Base-by-base conservation (phyloP, 306 rosid species). In the Ormosia emarginata region DNA sequence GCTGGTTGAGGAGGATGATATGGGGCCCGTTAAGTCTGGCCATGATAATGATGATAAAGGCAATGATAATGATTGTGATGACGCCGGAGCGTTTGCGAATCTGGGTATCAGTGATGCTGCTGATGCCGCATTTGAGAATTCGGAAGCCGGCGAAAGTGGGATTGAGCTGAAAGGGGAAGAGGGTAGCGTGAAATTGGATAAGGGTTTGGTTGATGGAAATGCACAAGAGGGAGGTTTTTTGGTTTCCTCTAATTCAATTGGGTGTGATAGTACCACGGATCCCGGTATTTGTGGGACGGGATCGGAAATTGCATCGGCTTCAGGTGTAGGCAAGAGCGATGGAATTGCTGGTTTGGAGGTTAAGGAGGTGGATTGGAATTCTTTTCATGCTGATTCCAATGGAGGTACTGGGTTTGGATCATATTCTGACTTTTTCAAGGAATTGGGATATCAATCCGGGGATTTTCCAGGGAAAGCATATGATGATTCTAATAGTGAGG, bases 291-390 rank as follows among this genome's bases (percentile, higher is more conserved):
- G 24, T 33, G 92, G 49, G 82, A 53, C 49, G 56, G 92, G 76
- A 80, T 81, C 88, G 0, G 78, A 88, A 53, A 34, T 53, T 40
- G 6, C 44, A 5, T 79, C 71, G 2, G 86, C 77, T 63, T 85
- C 75, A 0, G 39, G 49, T 52, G 83, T 14, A 24, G 58, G 65
- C 47, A 83, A 86, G 53, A 47, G 77, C 53, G 58, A 46, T 46
- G 88, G 77, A 49, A 78, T 80, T 14, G 71, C 44, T 1, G 82
- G 57, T 86, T 55, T 85, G 0, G 97, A 81, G 44, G 73, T 94
- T 62, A 94, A 92, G 91, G 92, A 81, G 91, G 90, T 92, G 52
- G 98, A 82, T 9, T 92, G 98, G 98, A 90, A 88, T 83, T 61
- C 94, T 5, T 94, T 94, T 81, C 2, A 85, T 58, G 90, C 93